Evolutionary conservation across 306 rosid species (phyloP).

Genomic region (Potentilla sterilis): DNA sequence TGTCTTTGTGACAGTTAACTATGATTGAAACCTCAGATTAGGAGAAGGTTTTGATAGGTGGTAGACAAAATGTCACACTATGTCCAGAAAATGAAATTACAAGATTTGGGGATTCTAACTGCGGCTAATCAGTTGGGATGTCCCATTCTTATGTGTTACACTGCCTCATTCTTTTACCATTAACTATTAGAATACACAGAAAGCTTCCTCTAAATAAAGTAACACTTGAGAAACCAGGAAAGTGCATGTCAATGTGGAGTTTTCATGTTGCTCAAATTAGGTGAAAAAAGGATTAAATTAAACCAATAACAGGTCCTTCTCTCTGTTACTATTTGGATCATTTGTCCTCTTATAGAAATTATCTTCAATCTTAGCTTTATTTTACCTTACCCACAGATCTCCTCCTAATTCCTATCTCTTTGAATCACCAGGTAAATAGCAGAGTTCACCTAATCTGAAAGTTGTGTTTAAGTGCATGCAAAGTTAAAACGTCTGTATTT

Average conservation of each 20-base stretch:
- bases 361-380: background rate
- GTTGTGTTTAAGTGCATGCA: background rate
- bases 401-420: background rate
- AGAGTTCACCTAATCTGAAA: slow-evolving; percentile 10
- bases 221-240: slow-evolving; percentile 28
- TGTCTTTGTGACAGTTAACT: slow-evolving; percentile 47
- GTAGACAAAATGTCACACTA: slow-evolving; percentile 29
- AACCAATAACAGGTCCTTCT: slow-evolving; percentile 38
- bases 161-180: slow-evolving; percentile 61
- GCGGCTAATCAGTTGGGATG: slow-evolving; percentile 54
- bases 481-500: background rate
- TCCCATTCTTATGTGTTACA: slow-evolving; percentile 64
- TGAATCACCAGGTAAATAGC: background rate
- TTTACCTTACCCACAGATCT: background rate
- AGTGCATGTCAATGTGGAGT: slow-evolving; percentile 37
- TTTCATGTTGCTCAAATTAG: slow-evolving; percentile 41
- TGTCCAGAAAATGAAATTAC: slow-evolving; percentile 30
- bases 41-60: slow-evolving; percentile 21
- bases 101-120: slow-evolving; percentile 23
- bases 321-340: slow-evolving; percentile 32
- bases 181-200: slow-evolving; percentile 34
- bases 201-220: slow-evolving; percentile 54
- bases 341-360: slow-evolving; percentile 28
- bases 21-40: slow-evolving; percentile 34
- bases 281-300: slow-evolving; percentile 24